These are phyloP conservation scores for Monosporascus sp. DNA, from an alignment of 2,329 filamentous ascomycete species.

Conservation along the genomic window DNA sequence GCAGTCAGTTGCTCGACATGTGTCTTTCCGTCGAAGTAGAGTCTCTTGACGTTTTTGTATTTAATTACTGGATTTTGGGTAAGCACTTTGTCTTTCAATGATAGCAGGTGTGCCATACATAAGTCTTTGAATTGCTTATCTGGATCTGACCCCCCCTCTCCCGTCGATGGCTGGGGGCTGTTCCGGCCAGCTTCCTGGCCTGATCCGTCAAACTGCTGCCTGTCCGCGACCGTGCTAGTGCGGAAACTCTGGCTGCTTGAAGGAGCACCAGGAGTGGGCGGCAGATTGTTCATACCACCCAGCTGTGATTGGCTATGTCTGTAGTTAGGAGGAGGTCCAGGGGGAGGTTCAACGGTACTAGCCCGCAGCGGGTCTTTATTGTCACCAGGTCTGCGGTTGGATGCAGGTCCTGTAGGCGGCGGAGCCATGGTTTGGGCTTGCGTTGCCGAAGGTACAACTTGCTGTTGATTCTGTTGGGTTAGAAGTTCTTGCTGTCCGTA, in stretches of 20 bases:
- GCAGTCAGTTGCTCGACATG: slow-evolving; percentile 84
- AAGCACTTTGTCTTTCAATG: slow-evolving; percentile 9
- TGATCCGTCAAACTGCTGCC: slow-evolving; percentile 40
- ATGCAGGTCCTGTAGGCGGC: slow-evolving; percentile 35
- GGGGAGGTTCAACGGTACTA: slow-evolving; percentile 33
- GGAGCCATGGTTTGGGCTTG: slow-evolving; percentile 43
- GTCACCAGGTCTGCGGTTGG: slow-evolving; percentile 43
- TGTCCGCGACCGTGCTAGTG: slow-evolving; percentile 30
- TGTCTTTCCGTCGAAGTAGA: slow-evolving; percentile 92
- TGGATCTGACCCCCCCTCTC: slow-evolving; percentile 37
- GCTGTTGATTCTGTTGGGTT: slow-evolving; percentile 14
- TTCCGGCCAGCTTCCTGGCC: slow-evolving; percentile 45
- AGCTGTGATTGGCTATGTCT: slow-evolving; percentile 43
- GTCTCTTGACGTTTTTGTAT: slow-evolving; percentile 96
- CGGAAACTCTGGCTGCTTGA: slow-evolving; percentile 34
- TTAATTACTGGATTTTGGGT: slow-evolving; percentile 65
- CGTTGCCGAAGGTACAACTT: slow-evolving; percentile 12
- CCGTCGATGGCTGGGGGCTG: slow-evolving; percentile 49
- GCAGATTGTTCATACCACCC: slow-evolving; percentile 37
- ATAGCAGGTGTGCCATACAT: slow-evolving; percentile 33
- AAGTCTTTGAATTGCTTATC: slow-evolving; percentile 55
- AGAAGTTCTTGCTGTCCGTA: slow-evolving; percentile 21
- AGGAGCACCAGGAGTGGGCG: slow-evolving; percentile 31
- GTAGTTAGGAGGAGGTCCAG: slow-evolving; percentile 46
- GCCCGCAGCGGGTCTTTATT: slow-evolving; percentile 40